phyloP scores from a whole-genome alignment of 1,139 yeast genomes.

The Geotrichum macrosporum region DNA sequence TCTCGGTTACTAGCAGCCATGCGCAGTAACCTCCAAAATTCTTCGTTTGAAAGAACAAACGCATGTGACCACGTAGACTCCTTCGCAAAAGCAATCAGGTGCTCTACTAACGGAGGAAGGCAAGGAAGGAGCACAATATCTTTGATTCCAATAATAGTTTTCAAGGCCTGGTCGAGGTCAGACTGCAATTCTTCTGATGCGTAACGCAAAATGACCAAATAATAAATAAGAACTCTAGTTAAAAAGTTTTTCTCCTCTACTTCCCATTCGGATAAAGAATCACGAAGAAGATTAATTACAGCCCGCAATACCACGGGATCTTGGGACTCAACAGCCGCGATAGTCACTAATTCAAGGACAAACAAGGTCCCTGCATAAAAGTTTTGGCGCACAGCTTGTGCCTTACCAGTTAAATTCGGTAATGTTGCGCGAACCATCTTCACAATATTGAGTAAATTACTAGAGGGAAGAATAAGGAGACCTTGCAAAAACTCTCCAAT shows the following conservation, averaged over 20 bases:
- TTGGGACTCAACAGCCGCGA: slow-evolving; percentile 24
- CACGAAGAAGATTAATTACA: slow-evolving; percentile 33
- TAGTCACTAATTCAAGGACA: slow-evolving; percentile 29
- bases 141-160: slow-evolving; percentile 19
- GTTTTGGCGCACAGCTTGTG: slow-evolving; percentile 25
- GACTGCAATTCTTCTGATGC: slow-evolving; percentile 46
- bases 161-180: slow-evolving; percentile 16
- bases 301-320: slow-evolving; percentile 17
- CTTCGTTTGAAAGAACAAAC: slow-evolving; percentile 30
- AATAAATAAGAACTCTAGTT: slow-evolving; percentile 30
- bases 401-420: slow-evolving; percentile 30
- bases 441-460: slow-evolving; percentile 21
- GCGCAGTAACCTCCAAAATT: slow-evolving; percentile 63
- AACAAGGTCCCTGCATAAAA: slow-evolving; percentile 24
- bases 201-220: slow-evolving; percentile 31
- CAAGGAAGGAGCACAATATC: slow-evolving; percentile 23
- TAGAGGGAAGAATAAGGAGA: slow-evolving; percentile 10
- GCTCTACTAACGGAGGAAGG: slow-evolving; percentile 38
- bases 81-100: slow-evolving; percentile 51
- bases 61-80: slow-evolving; percentile 47
- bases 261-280: slow-evolving; percentile 29
- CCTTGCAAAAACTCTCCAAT: slow-evolving; percentile 48
- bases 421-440: slow-evolving; percentile 28
- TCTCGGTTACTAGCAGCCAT: slow-evolving; percentile 53
- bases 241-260: slow-evolving; percentile 34